Evolutionary conservation across 2,329 filamentous ascomycete species (phyloP).

Genomic region (Colletotrichum navitas): DNA sequence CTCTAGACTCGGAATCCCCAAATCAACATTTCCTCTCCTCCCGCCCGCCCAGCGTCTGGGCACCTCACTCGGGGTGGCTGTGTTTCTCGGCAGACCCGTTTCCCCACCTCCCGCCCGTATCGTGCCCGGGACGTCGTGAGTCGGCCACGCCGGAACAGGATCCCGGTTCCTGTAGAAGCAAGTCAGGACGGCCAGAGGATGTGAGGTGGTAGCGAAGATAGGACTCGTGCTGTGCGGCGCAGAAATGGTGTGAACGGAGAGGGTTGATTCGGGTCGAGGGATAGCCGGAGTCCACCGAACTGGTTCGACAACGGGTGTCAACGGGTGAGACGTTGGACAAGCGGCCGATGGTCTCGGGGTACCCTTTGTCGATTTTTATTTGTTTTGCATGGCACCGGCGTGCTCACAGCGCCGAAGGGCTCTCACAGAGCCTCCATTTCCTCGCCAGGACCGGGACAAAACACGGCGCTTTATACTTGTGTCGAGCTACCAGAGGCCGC

Average conservation of each 20-base stretch:
- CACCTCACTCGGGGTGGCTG: conserved; percentile 41
- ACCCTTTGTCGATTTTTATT: conserved; percentile 2
- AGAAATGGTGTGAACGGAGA: conserved; percentile 31
- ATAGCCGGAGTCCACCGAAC: conserved; percentile 21
- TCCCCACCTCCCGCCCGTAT: conserved; percentile 32
- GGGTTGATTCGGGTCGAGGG: conserved; percentile 12
- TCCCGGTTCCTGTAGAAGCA: conserved; percentile 23
- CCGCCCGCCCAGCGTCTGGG: conserved; percentile 35
- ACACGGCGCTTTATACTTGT: conserved; percentile 40
- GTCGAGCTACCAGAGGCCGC: conserved; percentile 32
- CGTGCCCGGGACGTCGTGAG: conserved; percentile 35
- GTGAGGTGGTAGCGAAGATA: not conserved
- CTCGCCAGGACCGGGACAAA: conserved; percentile 15
- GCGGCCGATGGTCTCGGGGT: conserved; percentile 1
- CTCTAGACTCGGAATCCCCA: not conserved
- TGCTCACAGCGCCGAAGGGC: conserved; percentile 1
- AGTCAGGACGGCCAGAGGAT: not conserved
- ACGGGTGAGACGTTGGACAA: not conserved
- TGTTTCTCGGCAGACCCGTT: conserved; percentile 41
- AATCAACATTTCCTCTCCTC: not conserved
- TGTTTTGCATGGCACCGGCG: not conserved
- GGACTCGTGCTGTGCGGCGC: conserved; percentile 4
- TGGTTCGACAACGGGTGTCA: conserved; percentile 25
- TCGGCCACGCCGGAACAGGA: conserved; percentile 28
- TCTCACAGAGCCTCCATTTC: not conserved